A percentile compares a stretch with the other conserved stretches of the same genome.
Conservation (phyloP, 2,329 filamentous ascomycete species). For the Colletotrichum echinochloae region DNA sequence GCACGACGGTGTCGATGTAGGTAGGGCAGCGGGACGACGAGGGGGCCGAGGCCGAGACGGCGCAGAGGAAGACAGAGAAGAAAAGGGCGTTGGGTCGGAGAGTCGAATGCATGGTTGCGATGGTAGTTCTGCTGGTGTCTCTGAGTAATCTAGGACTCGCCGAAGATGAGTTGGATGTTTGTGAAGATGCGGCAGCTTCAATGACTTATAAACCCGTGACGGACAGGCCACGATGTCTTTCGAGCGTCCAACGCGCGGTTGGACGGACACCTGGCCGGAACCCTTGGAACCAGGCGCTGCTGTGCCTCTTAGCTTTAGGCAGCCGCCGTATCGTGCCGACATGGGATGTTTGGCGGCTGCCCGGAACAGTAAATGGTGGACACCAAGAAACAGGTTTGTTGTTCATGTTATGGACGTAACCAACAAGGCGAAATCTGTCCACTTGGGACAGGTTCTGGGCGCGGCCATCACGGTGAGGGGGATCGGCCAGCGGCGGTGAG, state of each 20-base stretch:
- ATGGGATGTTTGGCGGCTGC: not conserved
- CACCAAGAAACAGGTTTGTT: not conserved
- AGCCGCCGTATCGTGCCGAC: not conserved
- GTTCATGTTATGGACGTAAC: not conserved
- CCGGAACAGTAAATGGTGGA: not conserved
- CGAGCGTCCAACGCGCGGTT: not conserved
- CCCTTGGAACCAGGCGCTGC: not conserved
- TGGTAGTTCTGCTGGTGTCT: not conserved
- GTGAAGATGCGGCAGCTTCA: not conserved
- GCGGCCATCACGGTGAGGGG: too few relatives aligned
- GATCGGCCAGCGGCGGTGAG: not conserved
- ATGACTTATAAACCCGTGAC: too few relatives aligned
- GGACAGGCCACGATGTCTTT: not conserved
- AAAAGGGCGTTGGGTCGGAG: not conserved
- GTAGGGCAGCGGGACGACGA: conserved; percentile 9
- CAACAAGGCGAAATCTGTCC: not conserved
- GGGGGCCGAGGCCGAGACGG: not conserved
- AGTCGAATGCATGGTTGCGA: not conserved
- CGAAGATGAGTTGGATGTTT: too few relatives aligned
- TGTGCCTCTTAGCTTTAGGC: not conserved
- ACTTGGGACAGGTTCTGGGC: not conserved
- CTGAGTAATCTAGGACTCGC: too few relatives aligned
- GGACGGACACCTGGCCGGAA: not conserved
- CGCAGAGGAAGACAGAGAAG: not conserved
- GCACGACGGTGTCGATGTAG: conserved; percentile 26